Percentiles rank a stretch among this genome's conserved stretches.
These are phyloP conservation scores for Pseudogymnoascus sp. DNA, from an alignment of 2,329 filamentous ascomycete genomes.

Conservation along the genomic window DNA sequence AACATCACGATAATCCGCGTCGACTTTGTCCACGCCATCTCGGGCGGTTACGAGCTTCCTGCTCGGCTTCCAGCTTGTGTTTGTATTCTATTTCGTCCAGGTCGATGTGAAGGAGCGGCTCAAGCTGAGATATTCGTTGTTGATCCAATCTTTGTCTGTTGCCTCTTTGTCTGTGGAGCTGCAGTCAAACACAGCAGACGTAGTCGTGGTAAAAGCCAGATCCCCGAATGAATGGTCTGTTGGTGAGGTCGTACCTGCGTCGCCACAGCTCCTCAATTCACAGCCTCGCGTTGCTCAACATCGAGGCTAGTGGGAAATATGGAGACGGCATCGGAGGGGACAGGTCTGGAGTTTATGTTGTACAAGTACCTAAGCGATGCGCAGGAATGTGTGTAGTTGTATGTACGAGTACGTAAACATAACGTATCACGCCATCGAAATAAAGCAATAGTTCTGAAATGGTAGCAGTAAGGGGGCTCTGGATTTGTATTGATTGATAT, in stretches of 20 bases:
- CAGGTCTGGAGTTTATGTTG: neutral
- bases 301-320: conserved; percentile 6
- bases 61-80: neutral
- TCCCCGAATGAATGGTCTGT: neutral
- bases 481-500: neutral
- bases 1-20: conserved; percentile 90
- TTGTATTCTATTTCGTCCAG: neutral
- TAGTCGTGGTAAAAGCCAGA: neutral
- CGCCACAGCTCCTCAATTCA: neutral
- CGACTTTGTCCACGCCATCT: conserved; percentile 85
- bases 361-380: conserved; percentile 7
- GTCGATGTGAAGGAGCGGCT: neutral
- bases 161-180: neutral
- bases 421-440: neutral
- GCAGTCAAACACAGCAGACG: neutral
- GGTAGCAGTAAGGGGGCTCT: neutral
- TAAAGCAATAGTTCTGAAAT: neutral
- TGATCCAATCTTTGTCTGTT: neutral
- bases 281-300: neutral
- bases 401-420: neutral
- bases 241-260: neutral
- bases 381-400: neutral
- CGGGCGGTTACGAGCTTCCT: conserved; percentile 16
- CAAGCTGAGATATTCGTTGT: neutral
- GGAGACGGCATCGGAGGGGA: neutral